Evolutionary conservation across 2,329 filamentous ascomycete genomes (phyloP), one percentile per base, ranked within the genome.

Genomic region (Blastomyces emzantsi): DNA sequence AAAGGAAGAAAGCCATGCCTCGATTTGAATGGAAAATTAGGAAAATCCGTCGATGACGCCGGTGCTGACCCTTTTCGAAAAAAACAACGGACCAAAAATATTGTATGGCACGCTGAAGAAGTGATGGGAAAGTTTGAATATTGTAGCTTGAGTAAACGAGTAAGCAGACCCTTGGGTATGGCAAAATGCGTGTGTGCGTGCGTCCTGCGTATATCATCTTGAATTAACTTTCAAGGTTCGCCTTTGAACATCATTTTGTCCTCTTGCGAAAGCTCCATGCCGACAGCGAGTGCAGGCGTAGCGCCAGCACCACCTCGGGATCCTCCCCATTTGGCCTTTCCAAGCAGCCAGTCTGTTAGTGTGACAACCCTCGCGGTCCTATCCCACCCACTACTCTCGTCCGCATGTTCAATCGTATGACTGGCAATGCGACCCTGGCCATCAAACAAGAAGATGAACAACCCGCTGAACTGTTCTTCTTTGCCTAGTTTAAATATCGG

Each of bases 401-500:
- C 89, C 1, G 90, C 89, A 77, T 96, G 90, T 77, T 99, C 94
- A 71, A 99, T 97, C 0, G 90, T 96, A 75, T 97, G 94, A 69
- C 86, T 91, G 58, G 89, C 77, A 45, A 99, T 86, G 67, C 91
- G 83, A 1, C 94, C 94, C 70, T 96, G 84, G 57, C 86, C 82
- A 72, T 97, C 94, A 73, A 99, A 99, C 68, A 96, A 90, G 74
- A 99, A 99, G 64, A 96, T 88, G 76, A 97, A 99, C 13, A 97
- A 77, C 0, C 94, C 94, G 1, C 87, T 90, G 70, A 97, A 97
- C 71, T 92, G 89, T 71, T 90, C 88, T 65, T 84, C 84, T 60
- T 85, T 83, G 63, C 85, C 83, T 6, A 78, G 68, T 39, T 76
- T 76, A 69, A 80, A 78, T 30, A 80, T 78, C 2, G 76, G 76